Evolutionary conservation across 345 rosid species (phyloP).

Genomic region (Citrus unshiu): DNA sequence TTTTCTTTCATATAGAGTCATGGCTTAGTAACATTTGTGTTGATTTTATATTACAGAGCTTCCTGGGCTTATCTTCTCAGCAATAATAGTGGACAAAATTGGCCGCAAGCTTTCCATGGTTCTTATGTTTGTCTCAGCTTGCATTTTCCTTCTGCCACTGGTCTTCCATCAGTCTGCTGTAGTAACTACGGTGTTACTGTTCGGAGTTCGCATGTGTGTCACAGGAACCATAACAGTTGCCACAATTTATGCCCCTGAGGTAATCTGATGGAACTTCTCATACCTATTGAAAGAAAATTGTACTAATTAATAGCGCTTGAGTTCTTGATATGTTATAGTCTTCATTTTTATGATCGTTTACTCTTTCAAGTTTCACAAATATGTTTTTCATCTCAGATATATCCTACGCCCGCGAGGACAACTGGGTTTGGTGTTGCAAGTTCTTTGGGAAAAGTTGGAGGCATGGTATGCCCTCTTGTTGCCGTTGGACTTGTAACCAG

Average conservation of each 20-base stretch:
- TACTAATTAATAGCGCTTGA: no score
- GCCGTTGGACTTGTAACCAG: background rate
- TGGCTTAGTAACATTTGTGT: background rate
- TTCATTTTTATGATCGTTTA: no score
- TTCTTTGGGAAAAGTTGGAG: background rate
- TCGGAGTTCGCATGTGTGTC: conserved; percentile 59
- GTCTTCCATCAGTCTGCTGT: conserved; percentile 35
- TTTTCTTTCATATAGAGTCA: background rate
- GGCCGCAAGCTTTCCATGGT: conserved; percentile 61
- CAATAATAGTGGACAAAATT: conserved; percentile 45
- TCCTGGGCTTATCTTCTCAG: conserved; percentile 58
- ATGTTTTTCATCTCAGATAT: conserved; percentile 24
- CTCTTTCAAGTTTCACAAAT: no score
- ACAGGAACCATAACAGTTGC: conserved; percentile 43
- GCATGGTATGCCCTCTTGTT: background rate
- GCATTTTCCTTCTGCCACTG: conserved; percentile 50
- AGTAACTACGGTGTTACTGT: conserved; percentile 44
- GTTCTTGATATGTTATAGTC: no score
- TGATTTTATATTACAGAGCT: conserved; percentile 31
- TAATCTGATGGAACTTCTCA: conserved; percentile 2
- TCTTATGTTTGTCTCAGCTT: conserved; percentile 36
- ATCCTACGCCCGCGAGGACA: conserved; percentile 51
- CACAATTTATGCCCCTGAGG: conserved; percentile 66
- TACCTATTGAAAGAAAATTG: no score
- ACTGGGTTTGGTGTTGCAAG: conserved; percentile 21